Conservation (phyloP, 2,329 filamentous ascomycete species). For the Apiospora rasikravindrae region DNA sequence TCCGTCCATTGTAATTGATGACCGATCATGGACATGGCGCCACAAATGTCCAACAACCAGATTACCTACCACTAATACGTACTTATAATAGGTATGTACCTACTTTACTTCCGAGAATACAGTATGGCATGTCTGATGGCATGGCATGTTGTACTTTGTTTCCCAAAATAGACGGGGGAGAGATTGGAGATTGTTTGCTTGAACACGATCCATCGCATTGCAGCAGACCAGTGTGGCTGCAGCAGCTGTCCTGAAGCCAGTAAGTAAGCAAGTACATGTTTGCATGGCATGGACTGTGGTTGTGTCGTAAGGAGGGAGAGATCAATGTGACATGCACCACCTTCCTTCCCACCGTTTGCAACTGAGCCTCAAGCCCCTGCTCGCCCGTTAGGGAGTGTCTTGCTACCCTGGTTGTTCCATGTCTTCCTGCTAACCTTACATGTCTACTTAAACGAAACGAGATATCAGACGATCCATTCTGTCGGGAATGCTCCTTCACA, state of each 20-base stretch:
- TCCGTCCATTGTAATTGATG: not conserved
- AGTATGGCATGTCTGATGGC: not conserved
- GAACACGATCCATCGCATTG: not conserved
- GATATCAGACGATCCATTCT: conserved; percentile 13
- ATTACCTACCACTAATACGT: not conserved
- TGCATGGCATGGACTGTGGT: not conserved
- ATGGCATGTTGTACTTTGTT: not conserved
- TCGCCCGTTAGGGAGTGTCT: not conserved
- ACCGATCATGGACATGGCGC: not conserved
- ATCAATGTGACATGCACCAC: not conserved
- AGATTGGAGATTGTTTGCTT: conserved; percentile 8
- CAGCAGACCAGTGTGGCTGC: not conserved
- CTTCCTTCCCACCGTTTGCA: not conserved
- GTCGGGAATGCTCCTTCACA: not conserved
- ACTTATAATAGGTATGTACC: not conserved
- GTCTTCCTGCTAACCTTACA: not conserved
- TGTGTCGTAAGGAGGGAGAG: not conserved
- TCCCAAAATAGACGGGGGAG: not conserved
- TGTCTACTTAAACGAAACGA: conserved; percentile 1
- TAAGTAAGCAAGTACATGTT: not conserved
- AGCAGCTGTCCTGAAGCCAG: not conserved
- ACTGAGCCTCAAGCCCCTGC: conserved; percentile 10
- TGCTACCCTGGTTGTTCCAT: conserved; percentile 2
- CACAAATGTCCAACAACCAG: not conserved
- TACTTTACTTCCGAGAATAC: not conserved